These are phyloP conservation scores for Aspergillus uvarum DNA, from an alignment of 2,329 filamentous ascomycete species.

Conservation along the genomic window DNA sequence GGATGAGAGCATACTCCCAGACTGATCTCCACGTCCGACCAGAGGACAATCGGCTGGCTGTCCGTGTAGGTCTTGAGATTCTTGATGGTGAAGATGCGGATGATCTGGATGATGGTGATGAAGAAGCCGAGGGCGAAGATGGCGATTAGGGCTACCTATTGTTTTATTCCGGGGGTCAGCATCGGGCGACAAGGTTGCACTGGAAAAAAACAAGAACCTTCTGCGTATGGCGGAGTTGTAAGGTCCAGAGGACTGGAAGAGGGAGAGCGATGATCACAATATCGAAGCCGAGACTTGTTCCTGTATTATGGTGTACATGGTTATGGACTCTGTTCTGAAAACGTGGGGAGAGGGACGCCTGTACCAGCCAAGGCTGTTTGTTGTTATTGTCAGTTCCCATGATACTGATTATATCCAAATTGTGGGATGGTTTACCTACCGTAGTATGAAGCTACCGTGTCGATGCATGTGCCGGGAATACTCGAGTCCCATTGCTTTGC, in stretches of 20 bases:
- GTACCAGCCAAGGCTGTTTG: slow-evolving; percentile 13
- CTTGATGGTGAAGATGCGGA: slow-evolving; percentile 53
- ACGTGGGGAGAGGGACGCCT: not conserved
- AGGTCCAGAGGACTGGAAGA: slow-evolving; percentile 24
- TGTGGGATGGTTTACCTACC: slow-evolving; percentile 23
- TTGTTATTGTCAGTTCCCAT: not conserved
- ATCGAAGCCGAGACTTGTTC: slow-evolving; percentile 26
- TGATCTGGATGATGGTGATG: slow-evolving; percentile 52
- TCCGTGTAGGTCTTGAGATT: slow-evolving; percentile 48
- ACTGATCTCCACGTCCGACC: slow-evolving; percentile 50
- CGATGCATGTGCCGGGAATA: slow-evolving; percentile 42
- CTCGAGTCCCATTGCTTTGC: slow-evolving; percentile 2
- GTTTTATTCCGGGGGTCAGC: no score
- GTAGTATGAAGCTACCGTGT: slow-evolving; percentile 47
- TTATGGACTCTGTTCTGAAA: not conserved
- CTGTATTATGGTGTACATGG: not conserved
- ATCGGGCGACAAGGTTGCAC: no score
- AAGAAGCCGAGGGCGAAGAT: slow-evolving; percentile 54
- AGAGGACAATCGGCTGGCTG: slow-evolving; percentile 44
- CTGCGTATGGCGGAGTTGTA: slow-evolving; percentile 18
- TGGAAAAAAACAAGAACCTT: slow-evolving; percentile 7
- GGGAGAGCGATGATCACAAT: slow-evolving; percentile 26
- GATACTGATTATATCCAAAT: no score
- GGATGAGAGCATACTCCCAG: slow-evolving; percentile 32
- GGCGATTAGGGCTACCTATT: slow-evolving; percentile 41